Evolutionary conservation across 495 filamentous ascomycete genomes (phyloP).

Genomic region (Peziza echinospora): DNA sequence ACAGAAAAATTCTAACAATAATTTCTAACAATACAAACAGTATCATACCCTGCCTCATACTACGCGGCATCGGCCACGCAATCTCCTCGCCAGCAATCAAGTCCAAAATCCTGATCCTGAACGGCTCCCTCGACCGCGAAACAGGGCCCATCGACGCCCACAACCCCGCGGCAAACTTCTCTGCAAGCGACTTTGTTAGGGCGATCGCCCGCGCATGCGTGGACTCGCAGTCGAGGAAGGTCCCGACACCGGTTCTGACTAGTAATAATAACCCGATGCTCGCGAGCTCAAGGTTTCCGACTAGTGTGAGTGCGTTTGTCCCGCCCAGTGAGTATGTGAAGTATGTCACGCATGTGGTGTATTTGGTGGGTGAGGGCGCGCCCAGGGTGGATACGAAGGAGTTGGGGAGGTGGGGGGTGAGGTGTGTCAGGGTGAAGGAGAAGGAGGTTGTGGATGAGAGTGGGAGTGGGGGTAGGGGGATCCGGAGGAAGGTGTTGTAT

Average conservation of each 20-base stretch:
- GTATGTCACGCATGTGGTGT: conserved; percentile 71
- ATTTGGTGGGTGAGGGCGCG: conserved; percentile 49
- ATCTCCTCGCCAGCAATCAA: conserved; percentile 46
- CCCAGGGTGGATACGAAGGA: conserved; percentile 47
- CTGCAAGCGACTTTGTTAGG: conserved; percentile 53
- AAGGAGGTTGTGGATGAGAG: not conserved
- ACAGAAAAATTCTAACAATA: too few species aligned
- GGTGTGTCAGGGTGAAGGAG: conserved; percentile 39
- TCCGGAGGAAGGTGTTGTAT: not conserved
- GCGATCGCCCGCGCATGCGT: conserved; percentile 50
- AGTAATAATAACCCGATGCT: conserved; percentile 1
- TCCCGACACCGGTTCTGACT: conserved; percentile 4
- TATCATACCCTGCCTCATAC: conserved; percentile 53
- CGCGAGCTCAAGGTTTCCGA: not conserved
- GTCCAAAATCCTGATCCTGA: conserved; percentile 75
- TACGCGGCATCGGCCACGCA: conserved; percentile 39
- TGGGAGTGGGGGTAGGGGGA: not conserved
- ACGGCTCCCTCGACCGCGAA: conserved; percentile 64
- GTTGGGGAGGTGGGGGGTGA: conserved; percentile 46
- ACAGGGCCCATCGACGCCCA: conserved; percentile 41
- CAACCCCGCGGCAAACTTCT: conserved; percentile 28
- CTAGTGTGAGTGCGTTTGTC: not conserved
- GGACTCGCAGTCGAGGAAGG: conserved; percentile 24
- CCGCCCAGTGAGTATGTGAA: conserved; percentile 18
- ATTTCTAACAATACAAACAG: too few species aligned